A percentile compares a stretch with the other conserved stretches of the same genome.
Evolutionary conservation across 2,329 filamentous ascomycete genomes (phyloP).

Genomic region (Paracoccidioides brasiliensis): DNA sequence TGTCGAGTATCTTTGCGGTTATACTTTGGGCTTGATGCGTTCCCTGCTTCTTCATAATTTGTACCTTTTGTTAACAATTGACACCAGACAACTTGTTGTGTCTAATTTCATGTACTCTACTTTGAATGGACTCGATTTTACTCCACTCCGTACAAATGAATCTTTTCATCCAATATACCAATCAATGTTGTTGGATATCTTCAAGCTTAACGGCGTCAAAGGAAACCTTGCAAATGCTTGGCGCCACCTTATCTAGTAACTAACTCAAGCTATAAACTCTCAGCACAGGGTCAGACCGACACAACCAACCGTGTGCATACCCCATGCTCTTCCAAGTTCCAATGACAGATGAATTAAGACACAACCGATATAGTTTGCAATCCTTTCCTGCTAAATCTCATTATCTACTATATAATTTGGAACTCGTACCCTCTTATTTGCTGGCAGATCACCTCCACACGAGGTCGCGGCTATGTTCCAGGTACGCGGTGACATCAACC

Average conservation of each 20-base stretch:
- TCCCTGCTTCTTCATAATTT: too few relatives aligned
- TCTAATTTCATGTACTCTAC: too few relatives aligned
- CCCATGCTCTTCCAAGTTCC: background rate
- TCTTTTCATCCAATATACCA: too few relatives aligned
- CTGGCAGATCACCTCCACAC: background rate
- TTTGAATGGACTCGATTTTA: too few relatives aligned
- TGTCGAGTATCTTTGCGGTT: too few relatives aligned
- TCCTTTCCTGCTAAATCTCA: background rate
- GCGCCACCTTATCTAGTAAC: background rate
- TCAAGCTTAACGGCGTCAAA: too few relatives aligned
- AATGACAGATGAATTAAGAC: background rate
- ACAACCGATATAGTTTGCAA: background rate
- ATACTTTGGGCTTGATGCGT: too few relatives aligned
- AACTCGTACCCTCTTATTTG: background rate
- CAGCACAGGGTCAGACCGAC: background rate
- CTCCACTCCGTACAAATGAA: too few relatives aligned
- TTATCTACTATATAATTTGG: background rate
- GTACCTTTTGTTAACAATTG: too few relatives aligned
- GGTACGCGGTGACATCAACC: slow-evolving; percentile 11
- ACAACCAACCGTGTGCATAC: background rate
- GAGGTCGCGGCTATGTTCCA: slow-evolving; percentile 18
- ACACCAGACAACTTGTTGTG: too few relatives aligned
- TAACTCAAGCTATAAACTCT: background rate
- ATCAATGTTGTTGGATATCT: too few relatives aligned
- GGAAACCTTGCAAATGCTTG: background rate